Evolutionary conservation across 768 basidiomycete species (phyloP).

Genomic region (Pulveroboletus sp.): DNA sequence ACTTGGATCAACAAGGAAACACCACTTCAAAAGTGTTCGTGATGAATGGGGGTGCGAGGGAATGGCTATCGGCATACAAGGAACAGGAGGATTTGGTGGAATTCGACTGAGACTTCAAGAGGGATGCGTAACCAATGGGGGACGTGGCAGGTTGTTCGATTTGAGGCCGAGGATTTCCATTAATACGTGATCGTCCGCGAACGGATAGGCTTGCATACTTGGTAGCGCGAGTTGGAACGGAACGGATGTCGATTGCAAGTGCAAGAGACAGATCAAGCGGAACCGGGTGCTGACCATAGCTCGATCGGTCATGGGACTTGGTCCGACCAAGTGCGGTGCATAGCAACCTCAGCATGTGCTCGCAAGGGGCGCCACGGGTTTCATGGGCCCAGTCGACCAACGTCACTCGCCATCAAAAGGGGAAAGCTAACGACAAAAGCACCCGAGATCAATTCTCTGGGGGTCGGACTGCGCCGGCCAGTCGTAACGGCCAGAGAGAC

Average conservation of each 20-base stretch:
- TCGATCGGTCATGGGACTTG: background rate
- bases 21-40: constrained; percentile 37
- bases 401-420: background rate
- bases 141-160: background rate
- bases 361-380: background rate
- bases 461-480: background rate
- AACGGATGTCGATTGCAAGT: background rate
- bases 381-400: background rate
- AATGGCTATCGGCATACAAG: constrained; percentile 34
- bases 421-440: constrained; percentile 5
- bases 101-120: constrained; percentile 10
- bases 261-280: background rate
- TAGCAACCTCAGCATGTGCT: background rate
- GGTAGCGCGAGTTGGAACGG: background rate
- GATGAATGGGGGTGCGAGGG: constrained; percentile 40
- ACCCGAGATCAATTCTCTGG: constrained; percentile 11
- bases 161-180: background rate
- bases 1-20: constrained; percentile 31
- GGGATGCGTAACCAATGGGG: too few relatives aligned
- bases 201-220: background rate
- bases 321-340: background rate
- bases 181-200: background rate
- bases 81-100: constrained; percentile 23
- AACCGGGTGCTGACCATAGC: background rate
- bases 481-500: background rate